Evolutionary conservation across 1,284 basidiomycete genomes (phyloP).

Genomic region (Schizophyllum commune): DNA sequence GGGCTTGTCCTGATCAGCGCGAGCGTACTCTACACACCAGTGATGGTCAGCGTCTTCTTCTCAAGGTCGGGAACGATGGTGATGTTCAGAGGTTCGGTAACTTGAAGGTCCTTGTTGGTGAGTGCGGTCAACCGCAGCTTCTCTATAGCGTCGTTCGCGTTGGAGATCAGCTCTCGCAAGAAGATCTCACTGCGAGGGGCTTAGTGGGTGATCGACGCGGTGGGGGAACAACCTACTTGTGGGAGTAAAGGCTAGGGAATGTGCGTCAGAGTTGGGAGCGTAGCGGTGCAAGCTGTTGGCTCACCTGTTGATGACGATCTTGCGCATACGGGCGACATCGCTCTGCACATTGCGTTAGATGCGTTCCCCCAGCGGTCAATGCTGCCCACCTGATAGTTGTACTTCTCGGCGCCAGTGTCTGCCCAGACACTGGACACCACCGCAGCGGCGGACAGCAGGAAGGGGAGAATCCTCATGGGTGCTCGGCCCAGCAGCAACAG

Average conservation of each 20-base stretch:
- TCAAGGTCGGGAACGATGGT: constrained; percentile 69
- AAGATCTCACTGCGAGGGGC: constrained; percentile 70
- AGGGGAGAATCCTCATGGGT: constrained; percentile 25
- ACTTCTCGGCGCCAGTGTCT: constrained; percentile 38
- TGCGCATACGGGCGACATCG: constrained; percentile 84
- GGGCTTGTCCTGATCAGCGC: neutral
- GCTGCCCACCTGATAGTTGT: constrained; percentile 68
- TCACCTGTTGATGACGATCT: constrained; percentile 86
- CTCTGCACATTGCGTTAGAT: constrained; percentile 45
- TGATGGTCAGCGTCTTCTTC: constrained; percentile 67
- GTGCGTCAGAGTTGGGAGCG: constrained; percentile 6
- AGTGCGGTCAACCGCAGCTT: constrained; percentile 82
- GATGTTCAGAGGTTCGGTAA: constrained; percentile 71
- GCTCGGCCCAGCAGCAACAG: neutral
- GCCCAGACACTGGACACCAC: constrained; percentile 36
- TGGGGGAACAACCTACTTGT: constrained; percentile 39
- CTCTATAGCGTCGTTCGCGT: constrained; percentile 92
- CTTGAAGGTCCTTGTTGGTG: constrained; percentile 67
- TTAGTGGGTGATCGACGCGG: constrained; percentile 3
- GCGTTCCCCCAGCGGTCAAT: constrained; percentile 3
- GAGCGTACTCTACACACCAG: constrained; percentile 40
- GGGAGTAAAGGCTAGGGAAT: constrained; percentile 62
- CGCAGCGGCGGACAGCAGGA: constrained; percentile 45
- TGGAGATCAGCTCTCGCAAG: constrained; percentile 88
- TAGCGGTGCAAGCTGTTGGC: constrained; percentile 10